Base-by-base conservation (phyloP, 2,329 filamentous ascomycete genomes). In the Colletotrichum sansevieriae region DNA sequence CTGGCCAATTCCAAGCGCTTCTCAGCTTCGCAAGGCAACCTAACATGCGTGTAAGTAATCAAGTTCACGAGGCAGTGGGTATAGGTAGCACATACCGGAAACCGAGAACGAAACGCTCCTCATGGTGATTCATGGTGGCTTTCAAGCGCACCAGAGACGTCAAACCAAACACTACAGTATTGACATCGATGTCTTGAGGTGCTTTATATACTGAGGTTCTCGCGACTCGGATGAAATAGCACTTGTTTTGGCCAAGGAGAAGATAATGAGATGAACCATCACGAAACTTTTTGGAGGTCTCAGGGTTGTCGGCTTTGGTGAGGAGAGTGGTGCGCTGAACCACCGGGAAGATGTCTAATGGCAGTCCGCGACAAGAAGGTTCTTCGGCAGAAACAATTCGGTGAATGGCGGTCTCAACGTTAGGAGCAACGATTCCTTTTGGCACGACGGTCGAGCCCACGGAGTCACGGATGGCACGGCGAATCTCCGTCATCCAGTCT, bases 221-320 rank as follows among this genome's bases (percentile, higher is more conserved):
- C 18, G 83, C 78, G 15, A 87, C 83, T 65, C 87, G 84, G 7
- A 85, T 77, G 4, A 88, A 78, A 72, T 86, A 82, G 70, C 85
- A 85, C 68, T 85, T 81, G 68, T 86, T 84, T 33, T 85, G 82
- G 22, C 84, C 86, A 29, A 88, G 81, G 3, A 84, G 84, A 25
- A 89, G 78, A 72, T 86, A 89, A 67, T 84, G 87, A 0, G 85
- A 85, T 1, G 83, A 79, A n/a, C 80, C 78, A 33, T 88, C 86
- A 20, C 80, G 78, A 33, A 77, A 76, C 72, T 85, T 86, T 63
- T 84, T 83, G 1, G 77, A 74, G 37, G 84, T 82, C 8, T 82
- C 80, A 9, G 76, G 76, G 47, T 81, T 81, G 35, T 81, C 80
- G 12, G 80, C 69, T 71, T 82, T 84, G 18, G 80, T 74, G 25